Conservation (phyloP, 768 basidiomycete genomes). For the Hortiboletus flavorubellus region DNA sequence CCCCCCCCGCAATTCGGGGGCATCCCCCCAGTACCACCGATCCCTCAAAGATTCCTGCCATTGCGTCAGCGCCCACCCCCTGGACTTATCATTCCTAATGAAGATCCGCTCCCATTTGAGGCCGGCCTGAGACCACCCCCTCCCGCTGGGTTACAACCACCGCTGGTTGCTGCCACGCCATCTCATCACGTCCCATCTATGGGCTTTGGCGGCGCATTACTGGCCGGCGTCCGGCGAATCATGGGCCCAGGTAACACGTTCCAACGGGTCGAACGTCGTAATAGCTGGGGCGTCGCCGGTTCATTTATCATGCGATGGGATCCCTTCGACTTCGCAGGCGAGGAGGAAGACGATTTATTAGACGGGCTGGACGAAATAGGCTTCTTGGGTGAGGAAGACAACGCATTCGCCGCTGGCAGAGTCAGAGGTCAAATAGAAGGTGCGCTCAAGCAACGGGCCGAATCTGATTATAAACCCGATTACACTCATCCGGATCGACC, state of each 20-base stretch:
- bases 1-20: constrained; percentile 39
- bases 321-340: constrained; percentile 19
- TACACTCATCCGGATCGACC: constrained; percentile 63
- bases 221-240: constrained; percentile 40
- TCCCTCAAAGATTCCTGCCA: constrained; percentile 41
- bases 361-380: constrained; percentile 19
- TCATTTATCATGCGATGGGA: constrained; percentile 32
- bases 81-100: constrained; percentile 49
- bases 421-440: constrained; percentile 21
- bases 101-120: constrained; percentile 54
- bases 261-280: constrained; percentile 14
- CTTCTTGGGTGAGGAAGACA: constrained; percentile 15
- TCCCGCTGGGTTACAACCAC: constrained; percentile 25
- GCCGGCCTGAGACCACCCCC: constrained; percentile 22
- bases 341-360: constrained; percentile 9
- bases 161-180: constrained; percentile 39
- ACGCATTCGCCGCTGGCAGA: constrained; percentile 9
- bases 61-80: constrained; percentile 34
- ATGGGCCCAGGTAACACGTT: constrained; percentile 11
- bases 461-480: constrained; percentile 48
- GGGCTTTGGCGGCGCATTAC: constrained; percentile 63
- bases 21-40: constrained; percentile 56
- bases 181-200: constrained; percentile 58
- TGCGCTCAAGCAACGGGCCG: constrained; percentile 23
- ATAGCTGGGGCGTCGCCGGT: constrained; percentile 24